Evolutionary conservation across 768 basidiomycete genomes (phyloP), one percentile per base, ranked within the genome.

Genomic region (Serpula lacrymans): DNA sequence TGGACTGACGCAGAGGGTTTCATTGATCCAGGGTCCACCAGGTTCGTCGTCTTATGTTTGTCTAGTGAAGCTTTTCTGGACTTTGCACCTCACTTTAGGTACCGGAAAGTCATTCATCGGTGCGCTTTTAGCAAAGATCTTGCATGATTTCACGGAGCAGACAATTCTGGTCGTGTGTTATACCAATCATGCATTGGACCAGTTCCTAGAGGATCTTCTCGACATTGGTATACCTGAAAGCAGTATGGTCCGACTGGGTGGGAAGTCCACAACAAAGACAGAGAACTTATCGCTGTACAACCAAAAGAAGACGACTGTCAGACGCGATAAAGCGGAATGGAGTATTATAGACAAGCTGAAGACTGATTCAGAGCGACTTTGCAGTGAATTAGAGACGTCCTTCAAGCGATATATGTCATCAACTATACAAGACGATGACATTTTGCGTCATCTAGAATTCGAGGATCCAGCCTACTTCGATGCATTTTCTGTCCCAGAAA

Each of bases 101-200:
- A 87, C 84, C 0, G 84, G 84, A 1, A 87, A 87, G 42, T 84
- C 82, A 0, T 84, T 84, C 51, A 78, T 86, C 17, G 84, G 84
- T 0, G 80, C 80, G 0, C 64, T 85, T 1, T 58, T 85, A 1
- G 81, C 80, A 0, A 85, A 84, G 48, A 62, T 72, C 3, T 57
- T 84, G 4, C 71, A 83, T 34, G 69, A 76, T 11, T 57, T 59
- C 39, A 74, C 74, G 0, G 13, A 49, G 0, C 63, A 69, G 37
- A 77, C 54, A 0, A 83, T 87, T 17, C 71, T 86, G 4, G 80
- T 85, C 1, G 78, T 83, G 13, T 84, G 82, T 47, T 85, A 77
- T 46, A 87, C 84, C 1, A 87, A 87, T 42, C 84, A 87, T 32
- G 84, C 84, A 0, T 70, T 87, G 0, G 84, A 86, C 45, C 77